Evolutionary conservation across 768 basidiomycete genomes (phyloP), one percentile per base, ranked within the genome.

Genomic region (Leucocoprinus sp.): DNA sequence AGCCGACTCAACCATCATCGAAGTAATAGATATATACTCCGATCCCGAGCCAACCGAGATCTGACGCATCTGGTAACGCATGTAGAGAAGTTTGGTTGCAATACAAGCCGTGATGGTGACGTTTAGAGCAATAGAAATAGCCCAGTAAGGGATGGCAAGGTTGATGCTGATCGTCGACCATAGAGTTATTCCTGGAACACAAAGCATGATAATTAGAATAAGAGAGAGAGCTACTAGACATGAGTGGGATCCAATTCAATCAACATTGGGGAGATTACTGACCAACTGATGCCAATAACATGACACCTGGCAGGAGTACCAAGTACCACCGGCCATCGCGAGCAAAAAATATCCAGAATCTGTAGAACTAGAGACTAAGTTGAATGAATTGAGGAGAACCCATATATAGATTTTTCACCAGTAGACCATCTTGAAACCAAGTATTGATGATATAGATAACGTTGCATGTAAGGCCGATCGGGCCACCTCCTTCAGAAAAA

Each of bases 1-100:
- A 8, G 67, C 67, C 11, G 59, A 62, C 52, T 69, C 67, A 39
- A 71, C 50, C 37, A 69, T 46, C 52, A 68, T 66, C 6, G 65
- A 54, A 7, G 54, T 55, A 19, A 64, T 51, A 22, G 60, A 63
- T 11, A 61, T 61, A 52, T 68, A 70, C 28, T 54, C 53, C 11
- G 50, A 36, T 23, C 59, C 57, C 26, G 56, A 52, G 19, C 57
- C 55, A 8, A 49, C 60, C 17, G 66, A 44, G 2, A 47, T 35
- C 18, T 38, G 27, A 8, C 50, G 50, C 29, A 62, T 51, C 9
- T 43, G 39, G 23, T 52, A 50, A 12, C 63, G 56, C 48, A 59
- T 52, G 37, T 52, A 37, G 27, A 69, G 51, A 22, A 70, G 63
- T n/a, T 65, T 65, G n/a, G 26, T 43, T 35, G 56, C 59, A 49